Evolutionary conservation across 2,329 filamentous ascomycete species (phyloP), one percentile per base, ranked within the genome.

Genomic region (Apiospora koreana): DNA sequence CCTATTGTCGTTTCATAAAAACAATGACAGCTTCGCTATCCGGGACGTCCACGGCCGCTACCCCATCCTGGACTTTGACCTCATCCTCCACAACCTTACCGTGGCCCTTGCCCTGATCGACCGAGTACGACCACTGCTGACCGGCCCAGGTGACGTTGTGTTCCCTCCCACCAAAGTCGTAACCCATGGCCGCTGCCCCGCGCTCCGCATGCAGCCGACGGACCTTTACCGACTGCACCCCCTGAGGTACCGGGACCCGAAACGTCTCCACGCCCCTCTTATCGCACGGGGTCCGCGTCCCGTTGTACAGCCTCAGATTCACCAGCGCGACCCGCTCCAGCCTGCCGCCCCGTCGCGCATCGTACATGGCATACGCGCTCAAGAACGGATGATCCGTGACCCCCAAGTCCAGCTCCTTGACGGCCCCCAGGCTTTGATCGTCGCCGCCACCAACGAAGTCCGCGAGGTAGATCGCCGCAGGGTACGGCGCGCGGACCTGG

Each of bases 61-160:
- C 41, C 2, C 71, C 71, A 21, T 66, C 42, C 25, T 54, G 48
- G 14, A 54, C 48, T 16, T 54, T 28, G 48, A 54, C 48, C 48
- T 54, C 23, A 10, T 54, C 48, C 25, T 54, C 48, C 14, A 7
- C 64, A 42, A 18, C 28, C 67, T 45, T 42, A 28, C 28, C n/a
- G 67, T 69, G 68, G n/a, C 71, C 74, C 58, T 74, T 71, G 35
- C 72, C 74, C n/a, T 71, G 35, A 43, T 75, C 71, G 23, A 74
- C 43, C n/a, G 65, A 71, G 43, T 72, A 71, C 3, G 66, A 72
- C 73, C 74, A 76, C 67, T 76, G 75, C 70, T 75, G 71, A 3
- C 75, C 75, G 41, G 73, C 74, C 71, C 73, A 75, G 6, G 77
- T 79, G 21, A 78, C 75, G 68, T 77, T 77, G 35, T 77, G 72